These are phyloP conservation scores for Pleurotus salmoneostramineus DNA, from an alignment of 768 basidiomycete genomes.

Conservation along the genomic window DNA sequence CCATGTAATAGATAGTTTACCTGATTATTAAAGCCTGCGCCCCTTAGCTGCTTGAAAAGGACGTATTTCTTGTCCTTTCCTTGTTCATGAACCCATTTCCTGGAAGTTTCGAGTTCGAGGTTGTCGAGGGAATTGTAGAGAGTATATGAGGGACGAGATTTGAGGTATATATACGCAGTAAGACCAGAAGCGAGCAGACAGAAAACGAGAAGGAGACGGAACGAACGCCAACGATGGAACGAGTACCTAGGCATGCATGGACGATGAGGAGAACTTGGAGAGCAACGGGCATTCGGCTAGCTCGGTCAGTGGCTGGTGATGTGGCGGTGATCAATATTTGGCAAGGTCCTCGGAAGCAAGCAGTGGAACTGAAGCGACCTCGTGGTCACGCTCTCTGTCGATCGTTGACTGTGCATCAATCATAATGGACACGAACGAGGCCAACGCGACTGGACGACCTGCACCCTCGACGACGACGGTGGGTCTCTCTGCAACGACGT, in stretches of 20 bases:
- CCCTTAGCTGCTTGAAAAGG: constrained; percentile 39
- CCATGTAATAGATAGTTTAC: constrained; percentile 17
- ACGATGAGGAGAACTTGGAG: neutral
- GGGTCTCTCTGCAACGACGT: no score
- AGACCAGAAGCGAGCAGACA: constrained; percentile 14
- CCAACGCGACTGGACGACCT: constrained; percentile 8
- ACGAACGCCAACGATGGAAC: constrained; percentile 15
- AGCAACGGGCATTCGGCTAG: neutral
- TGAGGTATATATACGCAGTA: constrained; percentile 28
- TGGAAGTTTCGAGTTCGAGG: constrained; percentile 26
- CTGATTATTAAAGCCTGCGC: constrained; percentile 49
- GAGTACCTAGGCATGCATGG: constrained; percentile 4
- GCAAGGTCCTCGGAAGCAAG: neutral
- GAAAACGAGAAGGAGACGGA: constrained; percentile 14
- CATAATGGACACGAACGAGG: neutral
- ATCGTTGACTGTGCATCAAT: neutral
- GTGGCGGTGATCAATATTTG: neutral
- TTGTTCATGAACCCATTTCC: constrained; percentile 20
- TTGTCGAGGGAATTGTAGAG: constrained; percentile 29
- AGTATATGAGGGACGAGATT: constrained; percentile 30
- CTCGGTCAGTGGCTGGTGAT: neutral
- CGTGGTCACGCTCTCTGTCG: neutral
- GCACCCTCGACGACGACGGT: neutral
- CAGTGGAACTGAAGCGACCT: neutral
- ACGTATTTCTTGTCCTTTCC: constrained; percentile 30